These are phyloP conservation scores for Hypoxylon sp. DNA, from an alignment of 2,329 filamentous ascomycete species.

Conservation along the genomic window DNA sequence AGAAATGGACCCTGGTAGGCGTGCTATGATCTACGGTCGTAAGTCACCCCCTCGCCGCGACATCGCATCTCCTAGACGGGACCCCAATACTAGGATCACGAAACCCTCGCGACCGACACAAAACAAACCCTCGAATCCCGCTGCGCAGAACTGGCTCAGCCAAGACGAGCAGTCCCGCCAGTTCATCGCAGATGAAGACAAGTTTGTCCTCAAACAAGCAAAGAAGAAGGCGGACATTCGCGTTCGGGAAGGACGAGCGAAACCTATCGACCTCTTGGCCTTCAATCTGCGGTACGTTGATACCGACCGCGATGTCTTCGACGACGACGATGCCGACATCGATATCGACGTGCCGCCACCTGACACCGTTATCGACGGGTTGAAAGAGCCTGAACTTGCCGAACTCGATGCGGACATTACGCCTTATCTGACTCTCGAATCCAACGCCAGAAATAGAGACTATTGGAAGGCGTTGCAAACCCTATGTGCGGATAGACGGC, in stretches of 20 bases:
- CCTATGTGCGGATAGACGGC: constrained; percentile 81
- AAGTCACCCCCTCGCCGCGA: constrained; percentile 61
- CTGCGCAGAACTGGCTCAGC: constrained; percentile 66
- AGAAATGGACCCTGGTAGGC: constrained; percentile 67
- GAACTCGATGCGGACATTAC: constrained; percentile 86
- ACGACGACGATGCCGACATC: constrained; percentile 82
- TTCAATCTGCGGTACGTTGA: constrained; percentile 93
- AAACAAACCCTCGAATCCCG: constrained; percentile 48
- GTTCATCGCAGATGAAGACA: constrained; percentile 95
- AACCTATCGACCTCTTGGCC: constrained; percentile 92
- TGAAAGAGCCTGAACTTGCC: constrained; percentile 74
- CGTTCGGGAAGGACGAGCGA: constrained; percentile 89
- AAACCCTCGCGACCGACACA: constrained; percentile 59
- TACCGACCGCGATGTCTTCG: constrained; percentile 83
- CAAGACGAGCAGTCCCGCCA: constrained; percentile 82
- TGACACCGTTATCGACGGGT: constrained; percentile 80
- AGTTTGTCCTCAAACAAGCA: constrained; percentile 94
- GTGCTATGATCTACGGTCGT: constrained; percentile 65
- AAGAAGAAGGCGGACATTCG: constrained; percentile 98
- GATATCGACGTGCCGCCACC: constrained; percentile 83
- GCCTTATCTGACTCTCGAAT: constrained; percentile 85
- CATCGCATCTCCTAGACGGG: constrained; percentile 67
- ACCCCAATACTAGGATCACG: constrained; percentile 67
- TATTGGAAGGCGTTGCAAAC: constrained; percentile 94
- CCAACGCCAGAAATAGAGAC: constrained; percentile 79